Evolutionary conservation across 2,329 filamentous ascomycete species (phyloP).

Genomic region (Colletotrichum sp.): DNA sequence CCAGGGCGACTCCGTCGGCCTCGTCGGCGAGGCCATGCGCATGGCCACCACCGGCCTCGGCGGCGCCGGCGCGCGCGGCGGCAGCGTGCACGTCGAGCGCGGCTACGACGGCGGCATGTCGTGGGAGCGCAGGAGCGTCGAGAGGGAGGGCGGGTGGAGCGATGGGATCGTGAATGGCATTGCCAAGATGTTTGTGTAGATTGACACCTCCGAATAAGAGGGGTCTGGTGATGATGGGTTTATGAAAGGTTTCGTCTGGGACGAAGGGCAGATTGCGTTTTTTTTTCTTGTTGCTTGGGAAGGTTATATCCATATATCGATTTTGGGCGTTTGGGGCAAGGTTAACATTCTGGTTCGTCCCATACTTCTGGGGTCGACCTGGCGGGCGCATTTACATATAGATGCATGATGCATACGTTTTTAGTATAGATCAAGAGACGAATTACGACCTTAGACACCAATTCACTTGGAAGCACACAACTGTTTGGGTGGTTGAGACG

Average conservation of each 20-base stretch:
- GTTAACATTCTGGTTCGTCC: not conserved
- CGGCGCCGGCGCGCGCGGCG: conserved; percentile 15
- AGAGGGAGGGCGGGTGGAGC: conserved; percentile 37
- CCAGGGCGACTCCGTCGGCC: conserved; percentile 50
- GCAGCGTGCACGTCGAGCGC: conserved; percentile 37
- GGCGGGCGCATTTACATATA: not conserved
- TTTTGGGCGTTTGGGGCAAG: not conserved
- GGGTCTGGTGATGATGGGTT: not conserved
- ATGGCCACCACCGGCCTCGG: conserved; percentile 48
- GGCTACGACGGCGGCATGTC: conserved; percentile 34
- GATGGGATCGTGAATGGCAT: conserved; percentile 39
- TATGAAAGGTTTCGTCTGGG: not conserved
- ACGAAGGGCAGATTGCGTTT: not conserved
- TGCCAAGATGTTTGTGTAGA: conserved; percentile 48
- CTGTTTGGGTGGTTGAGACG: not conserved
- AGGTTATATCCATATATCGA: not conserved
- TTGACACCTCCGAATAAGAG: not conserved
- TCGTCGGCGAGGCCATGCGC: conserved; percentile 60
- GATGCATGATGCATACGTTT: conserved; percentile 1
- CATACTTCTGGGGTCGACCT: not conserved
- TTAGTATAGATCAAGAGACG: conserved; percentile 1
- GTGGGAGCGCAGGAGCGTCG: conserved; percentile 43
- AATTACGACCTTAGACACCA: not conserved
- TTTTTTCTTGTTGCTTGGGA: not conserved
- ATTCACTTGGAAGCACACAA: not conserved